Evolutionary conservation across 2,329 filamentous ascomycete genomes (phyloP), one percentile per base, ranked within the genome.

Genomic region (Exophiala bonariae): DNA sequence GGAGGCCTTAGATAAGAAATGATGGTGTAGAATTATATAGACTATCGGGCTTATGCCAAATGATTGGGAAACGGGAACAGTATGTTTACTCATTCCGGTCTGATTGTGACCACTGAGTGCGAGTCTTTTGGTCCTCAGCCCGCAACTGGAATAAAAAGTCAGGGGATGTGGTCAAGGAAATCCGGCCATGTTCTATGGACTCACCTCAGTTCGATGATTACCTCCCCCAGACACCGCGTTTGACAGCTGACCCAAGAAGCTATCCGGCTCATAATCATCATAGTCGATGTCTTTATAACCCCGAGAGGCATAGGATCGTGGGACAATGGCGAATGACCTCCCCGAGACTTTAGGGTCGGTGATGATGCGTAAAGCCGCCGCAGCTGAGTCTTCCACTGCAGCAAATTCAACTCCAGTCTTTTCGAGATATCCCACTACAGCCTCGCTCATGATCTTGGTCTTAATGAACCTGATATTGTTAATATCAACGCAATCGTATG

Each of bases 271-370:
- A 47, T 63, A 64, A 56, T 68, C 64, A 41, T 68, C 65, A 40
- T 63, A 34, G 42, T 63, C 59, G n/a, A 68, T 42, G 54, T 68
- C 63, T 43, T 66, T 18, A 46, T 64, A 69, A 18, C 66, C 68
- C 20, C 43, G 37, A 7, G 56, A 30, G 1, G 64, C 58, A 60
- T 62, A 64, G 35, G 65, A 64, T 22, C 59, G 58, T n/a, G 62
- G 57, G 4, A 69, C 51, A 34, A 70, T 65, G 31, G 49, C 46
- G 10, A 70, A 53, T n/a, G 66, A 38, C 23, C 53, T 46, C 34
- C 49, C 49, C n/a, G 22, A 47, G 13, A 55, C 41, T 16, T 32
- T 41, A 13, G 35, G 30, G 28, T 57, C 49, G 5, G 49, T 43
- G 10, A 49, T 41, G 20, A 57, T 49, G 41, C 47, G 46, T 44